phyloP scores from a whole-genome alignment of 441 rosid genomes.

The Jatropha podagrica region DNA sequence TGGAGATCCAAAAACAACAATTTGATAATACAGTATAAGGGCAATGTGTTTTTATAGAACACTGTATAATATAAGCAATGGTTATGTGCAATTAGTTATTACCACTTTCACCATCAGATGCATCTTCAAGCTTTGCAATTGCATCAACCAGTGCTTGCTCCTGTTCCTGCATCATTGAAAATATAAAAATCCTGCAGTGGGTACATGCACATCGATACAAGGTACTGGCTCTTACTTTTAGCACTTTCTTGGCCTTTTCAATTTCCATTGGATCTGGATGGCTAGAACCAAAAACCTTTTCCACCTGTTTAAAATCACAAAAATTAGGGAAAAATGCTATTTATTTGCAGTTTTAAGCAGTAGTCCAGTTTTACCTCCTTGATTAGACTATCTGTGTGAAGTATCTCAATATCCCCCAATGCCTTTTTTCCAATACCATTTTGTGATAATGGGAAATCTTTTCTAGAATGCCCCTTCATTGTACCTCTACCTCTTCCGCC shows the following conservation, averaged over 20 bases:
- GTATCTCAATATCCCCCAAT: conserved; percentile 81
- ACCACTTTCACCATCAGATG: conserved; percentile 98
- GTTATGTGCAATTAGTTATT: conserved; percentile 64
- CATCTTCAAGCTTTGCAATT: conserved; percentile 92
- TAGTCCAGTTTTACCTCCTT: conserved; percentile 63
- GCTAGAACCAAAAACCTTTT: conserved; percentile 71
- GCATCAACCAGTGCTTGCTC: conserved; percentile 90
- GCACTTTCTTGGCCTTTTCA: conserved; percentile 90
- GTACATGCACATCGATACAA: conserved; percentile 4
- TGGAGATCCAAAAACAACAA: conserved; percentile 33
- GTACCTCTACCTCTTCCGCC: conserved; percentile 89
- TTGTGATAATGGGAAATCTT: conserved; percentile 52
- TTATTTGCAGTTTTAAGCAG: conserved; percentile 7
- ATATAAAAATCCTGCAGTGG: conserved; percentile 13
- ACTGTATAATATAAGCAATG: conserved; percentile 32
- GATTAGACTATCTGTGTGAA: conserved; percentile 84
- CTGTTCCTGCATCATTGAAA: conserved; percentile 62
- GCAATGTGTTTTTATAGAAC: conserved; percentile 25
- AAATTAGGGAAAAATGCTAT: conserved; percentile 8
- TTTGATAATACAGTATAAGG: conserved; percentile 36
- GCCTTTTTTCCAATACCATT: conserved; percentile 82
- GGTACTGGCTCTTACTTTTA: conserved; percentile 50
- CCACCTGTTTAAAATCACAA: conserved; percentile 57
- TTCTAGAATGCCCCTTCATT: conserved; percentile 52
- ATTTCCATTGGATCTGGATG: conserved; percentile 76